A percentile compares a stretch with the other conserved stretches of the same genome.
Evolutionary conservation across 2,329 filamentous ascomycete species (phyloP).

Genomic region (Diaporthe citri): DNA sequence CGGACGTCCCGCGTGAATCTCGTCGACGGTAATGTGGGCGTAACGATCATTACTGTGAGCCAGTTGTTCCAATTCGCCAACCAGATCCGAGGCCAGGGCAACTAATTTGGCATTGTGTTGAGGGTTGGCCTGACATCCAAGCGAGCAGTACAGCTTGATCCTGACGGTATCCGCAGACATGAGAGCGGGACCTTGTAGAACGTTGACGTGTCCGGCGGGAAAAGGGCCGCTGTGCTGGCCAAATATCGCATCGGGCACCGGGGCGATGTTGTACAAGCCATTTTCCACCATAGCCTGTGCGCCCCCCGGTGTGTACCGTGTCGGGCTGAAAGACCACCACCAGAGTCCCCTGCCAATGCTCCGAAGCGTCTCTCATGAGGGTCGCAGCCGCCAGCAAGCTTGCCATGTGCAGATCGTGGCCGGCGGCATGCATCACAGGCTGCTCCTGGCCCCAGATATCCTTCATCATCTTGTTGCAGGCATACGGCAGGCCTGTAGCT

Average conservation of each 20-base stretch:
- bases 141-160: not conserved
- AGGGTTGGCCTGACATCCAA: not conserved
- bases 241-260: not conserved
- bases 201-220: not conserved
- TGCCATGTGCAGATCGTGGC: not conserved
- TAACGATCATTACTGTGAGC: not conserved
- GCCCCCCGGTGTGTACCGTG: not conserved
- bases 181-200: not conserved
- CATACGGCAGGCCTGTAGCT: not conserved
- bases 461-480: not conserved
- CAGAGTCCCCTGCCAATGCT: not conserved
- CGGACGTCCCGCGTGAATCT: not conserved
- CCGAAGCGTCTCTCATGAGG: not conserved
- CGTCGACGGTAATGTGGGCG: not conserved
- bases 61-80: not conserved
- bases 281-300: not conserved
- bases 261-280: not conserved
- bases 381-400: not conserved
- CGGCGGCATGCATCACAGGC: not conserved
- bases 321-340: not conserved
- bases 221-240: not conserved
- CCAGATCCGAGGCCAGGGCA: not conserved
- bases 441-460: not conserved
- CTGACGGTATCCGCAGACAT: not conserved
- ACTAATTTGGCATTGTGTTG: not conserved